phyloP scores from a whole-genome alignment of 2,329 filamentous ascomycete species.

The Diaporthe ilicicola region DNA sequence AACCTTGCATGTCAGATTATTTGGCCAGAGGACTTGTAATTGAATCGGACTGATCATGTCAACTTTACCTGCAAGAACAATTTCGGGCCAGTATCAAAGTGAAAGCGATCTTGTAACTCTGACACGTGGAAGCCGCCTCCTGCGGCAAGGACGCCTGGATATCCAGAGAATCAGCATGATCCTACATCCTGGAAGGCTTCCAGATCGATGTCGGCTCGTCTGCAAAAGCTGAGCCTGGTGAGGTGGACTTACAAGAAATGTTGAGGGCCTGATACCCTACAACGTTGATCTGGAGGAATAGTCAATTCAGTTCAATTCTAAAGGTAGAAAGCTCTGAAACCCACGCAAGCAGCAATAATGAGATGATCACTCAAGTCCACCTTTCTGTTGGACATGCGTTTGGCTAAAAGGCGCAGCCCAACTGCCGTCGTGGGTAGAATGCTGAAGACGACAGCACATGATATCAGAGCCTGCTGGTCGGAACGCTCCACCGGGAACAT shows the following conservation, averaged over 20 bases:
- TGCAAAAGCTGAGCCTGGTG: neutral
- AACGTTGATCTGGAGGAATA: neutral
- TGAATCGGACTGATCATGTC: neutral
- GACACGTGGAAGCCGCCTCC: conserved; percentile 13
- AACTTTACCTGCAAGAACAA: conserved; percentile 6
- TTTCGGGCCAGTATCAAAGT: neutral
- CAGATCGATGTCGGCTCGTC: too few relatives aligned
- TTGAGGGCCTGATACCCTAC: neutral
- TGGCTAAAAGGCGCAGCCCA: conserved; percentile 40
- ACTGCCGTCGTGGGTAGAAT: conserved; percentile 9
- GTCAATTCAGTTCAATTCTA: neutral
- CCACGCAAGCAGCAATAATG: conserved; percentile 9
- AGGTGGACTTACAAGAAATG: neutral
- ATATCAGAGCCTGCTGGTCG: neutral
- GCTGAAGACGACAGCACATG: conserved; percentile 4
- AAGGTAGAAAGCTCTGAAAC: neutral
- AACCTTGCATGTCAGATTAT: neutral
- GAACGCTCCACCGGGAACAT: conserved; percentile 8
- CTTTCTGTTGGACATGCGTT: conserved; percentile 5
- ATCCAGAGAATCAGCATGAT: neutral
- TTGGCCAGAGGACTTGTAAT: neutral
- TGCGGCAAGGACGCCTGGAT: neutral
- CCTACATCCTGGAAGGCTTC: too few relatives aligned
- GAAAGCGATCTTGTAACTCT: neutral
- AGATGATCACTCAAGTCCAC: neutral